These are phyloP conservation scores for Cutaneotrichosporon arboriforme DNA, from an alignment of 1,284 basidiomycete species.

Conservation along the genomic window DNA sequence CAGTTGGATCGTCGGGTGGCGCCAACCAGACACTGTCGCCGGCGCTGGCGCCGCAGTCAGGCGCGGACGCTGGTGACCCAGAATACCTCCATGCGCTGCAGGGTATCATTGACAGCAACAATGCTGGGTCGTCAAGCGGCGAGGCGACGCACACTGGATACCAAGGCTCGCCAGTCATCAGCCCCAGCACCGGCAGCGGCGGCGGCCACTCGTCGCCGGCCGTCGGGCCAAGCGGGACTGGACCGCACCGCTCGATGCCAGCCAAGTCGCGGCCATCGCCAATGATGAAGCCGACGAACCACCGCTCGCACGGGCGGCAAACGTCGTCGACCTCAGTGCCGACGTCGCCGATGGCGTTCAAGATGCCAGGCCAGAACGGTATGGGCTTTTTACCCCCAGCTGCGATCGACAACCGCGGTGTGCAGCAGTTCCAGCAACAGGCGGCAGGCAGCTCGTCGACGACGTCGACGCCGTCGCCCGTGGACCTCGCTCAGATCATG, in stretches of 20 bases:
- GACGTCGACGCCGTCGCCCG: slow-evolving; percentile 74
- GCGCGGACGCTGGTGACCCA: slow-evolving; percentile 32
- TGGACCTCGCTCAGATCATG: slow-evolving; percentile 61
- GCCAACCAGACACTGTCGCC: slow-evolving; percentile 45
- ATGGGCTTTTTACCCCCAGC: slow-evolving; percentile 36
- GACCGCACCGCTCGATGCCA: slow-evolving; percentile 40
- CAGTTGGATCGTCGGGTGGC: slow-evolving; percentile 40
- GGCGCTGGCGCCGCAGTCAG: slow-evolving; percentile 35
- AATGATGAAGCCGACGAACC: slow-evolving; percentile 46
- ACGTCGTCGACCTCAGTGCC: slow-evolving; percentile 21
- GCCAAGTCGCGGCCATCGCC: slow-evolving; percentile 43
- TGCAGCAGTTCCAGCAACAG: slow-evolving; percentile 18
- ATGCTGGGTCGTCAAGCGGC: neutral
- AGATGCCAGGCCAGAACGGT: slow-evolving; percentile 12
- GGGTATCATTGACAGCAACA: slow-evolving; percentile 27
- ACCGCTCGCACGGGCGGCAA: slow-evolving; percentile 25
- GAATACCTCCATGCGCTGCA: slow-evolving; percentile 38
- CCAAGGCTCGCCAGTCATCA: slow-evolving; percentile 13
- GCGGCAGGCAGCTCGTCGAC: slow-evolving; percentile 48
- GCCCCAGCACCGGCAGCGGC: neutral
- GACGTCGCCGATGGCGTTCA: slow-evolving; percentile 27
- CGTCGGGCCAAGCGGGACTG: slow-evolving; percentile 19
- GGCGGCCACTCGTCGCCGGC: neutral
- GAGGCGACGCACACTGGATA: slow-evolving; percentile 1
- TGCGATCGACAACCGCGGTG: slow-evolving; percentile 34